A percentile compares a stretch with the other conserved stretches of the same genome.
Evolutionary conservation across 169 alveolate genomes (phyloP).

Genomic region (Toxoplasma gondii): DNA sequence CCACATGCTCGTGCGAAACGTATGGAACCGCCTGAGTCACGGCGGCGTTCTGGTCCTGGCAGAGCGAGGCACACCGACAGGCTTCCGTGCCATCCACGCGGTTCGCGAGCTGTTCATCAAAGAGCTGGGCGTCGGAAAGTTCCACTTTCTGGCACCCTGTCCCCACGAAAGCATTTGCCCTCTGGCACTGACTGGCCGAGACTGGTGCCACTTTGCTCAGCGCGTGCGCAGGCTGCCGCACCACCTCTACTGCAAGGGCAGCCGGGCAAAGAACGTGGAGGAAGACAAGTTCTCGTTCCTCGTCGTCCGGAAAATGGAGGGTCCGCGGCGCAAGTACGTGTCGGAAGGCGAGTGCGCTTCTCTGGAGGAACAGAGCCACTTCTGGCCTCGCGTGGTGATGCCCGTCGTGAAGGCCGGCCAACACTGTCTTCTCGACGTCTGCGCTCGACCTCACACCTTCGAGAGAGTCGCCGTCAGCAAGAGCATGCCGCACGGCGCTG

Average conservation of each 20-base stretch:
- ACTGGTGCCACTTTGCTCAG: constrained; percentile 91
- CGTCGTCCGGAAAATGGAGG: constrained; percentile 78
- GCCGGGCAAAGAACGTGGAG: constrained; percentile 76
- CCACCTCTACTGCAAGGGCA: constrained; percentile 82
- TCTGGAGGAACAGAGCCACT: constrained; percentile 81
- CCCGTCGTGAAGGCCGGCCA: constrained; percentile 86
- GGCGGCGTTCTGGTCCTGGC: constrained; percentile 75
- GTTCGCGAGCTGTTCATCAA: constrained; percentile 86
- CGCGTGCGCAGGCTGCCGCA: constrained; percentile 84
- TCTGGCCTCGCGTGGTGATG: constrained; percentile 89
- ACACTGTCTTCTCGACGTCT: constrained; percentile 86
- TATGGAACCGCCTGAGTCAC: constrained; percentile 71
- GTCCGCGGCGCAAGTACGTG: constrained; percentile 33
- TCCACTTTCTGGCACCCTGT: constrained; percentile 87
- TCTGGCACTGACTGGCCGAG: constrained; percentile 87
- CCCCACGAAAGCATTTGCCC: constrained; percentile 93
- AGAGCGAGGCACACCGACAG: constrained; percentile 91
- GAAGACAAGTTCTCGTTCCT: constrained; percentile 85
- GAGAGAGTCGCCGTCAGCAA: constrained; percentile 72
- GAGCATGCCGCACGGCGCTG: constrained; percentile 78
- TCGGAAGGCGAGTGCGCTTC: constrained; percentile 75
- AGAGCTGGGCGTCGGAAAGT: constrained; percentile 76
- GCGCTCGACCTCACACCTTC: constrained; percentile 76
- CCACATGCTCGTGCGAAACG: constrained; percentile 66
- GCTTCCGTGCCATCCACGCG: constrained; percentile 87